Evolutionary conservation across 805 yeast genomes (phyloP), one percentile per base, ranked within the genome.

Genomic region (Suhomyces kilbournensis): DNA sequence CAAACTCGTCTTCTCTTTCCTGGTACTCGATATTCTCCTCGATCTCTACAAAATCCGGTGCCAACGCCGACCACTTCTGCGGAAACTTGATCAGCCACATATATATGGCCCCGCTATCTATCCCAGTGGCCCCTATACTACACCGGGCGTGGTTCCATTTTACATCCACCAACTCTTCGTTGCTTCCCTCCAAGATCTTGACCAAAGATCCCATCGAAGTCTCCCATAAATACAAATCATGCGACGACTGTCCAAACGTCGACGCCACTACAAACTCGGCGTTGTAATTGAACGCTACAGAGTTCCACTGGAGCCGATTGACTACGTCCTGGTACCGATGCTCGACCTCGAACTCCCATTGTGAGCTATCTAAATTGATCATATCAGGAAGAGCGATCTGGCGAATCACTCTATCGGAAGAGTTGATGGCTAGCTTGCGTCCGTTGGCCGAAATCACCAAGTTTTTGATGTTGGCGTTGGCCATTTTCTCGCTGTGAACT

Each of bases 41-140:
- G 43, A 92, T 85, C 67, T 92, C 97, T 46, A 88, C 96, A 65
- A 93, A 92, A 67, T 93, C 98, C 0, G 97, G 97, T 0, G 97
- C 97, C 60, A 92, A 74, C 0, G 97, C 96, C 67, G 96, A 87
- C 98, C 98, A 92, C 69, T 89, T 88, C 61, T 91, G 97, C 0
- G 96, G 96, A 19, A 88, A 82, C 39, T 81, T 80, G 8, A 89
- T 79, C 47, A 86, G 81, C 97, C 97, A 93, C 40, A 88, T 65
- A 63, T 88, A 91, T 1, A 92, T 79, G 38, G 83, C 76, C 1
- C 97, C 97, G 30, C 88, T 76, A 62, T 92, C 98, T 50, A 89
- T 71, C 0, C 97, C 97, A 26, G 89, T 88, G 15, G 96, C 87
- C 8, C 86, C 87, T 32, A 93, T 83, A 55, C 81, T 73, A 67